Evolutionary conservation across 2,329 filamentous ascomycete species (phyloP), one percentile per base, ranked within the genome.

Genomic region (Pyrenophora teres): DNA sequence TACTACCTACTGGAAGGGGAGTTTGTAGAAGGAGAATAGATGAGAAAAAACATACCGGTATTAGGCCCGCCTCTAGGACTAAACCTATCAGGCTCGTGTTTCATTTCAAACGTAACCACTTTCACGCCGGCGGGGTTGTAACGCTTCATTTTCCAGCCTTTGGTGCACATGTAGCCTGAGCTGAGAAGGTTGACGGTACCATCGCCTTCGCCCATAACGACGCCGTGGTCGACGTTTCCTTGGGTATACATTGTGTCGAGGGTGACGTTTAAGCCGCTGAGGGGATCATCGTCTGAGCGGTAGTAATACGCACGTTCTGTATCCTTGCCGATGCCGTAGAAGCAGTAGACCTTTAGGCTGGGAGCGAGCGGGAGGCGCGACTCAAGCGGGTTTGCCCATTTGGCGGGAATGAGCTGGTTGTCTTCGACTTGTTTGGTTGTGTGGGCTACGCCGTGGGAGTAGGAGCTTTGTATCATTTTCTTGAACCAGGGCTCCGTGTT

Each of bases 381-480:
- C 72, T 97, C 93, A 1, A 97, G 83, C 0, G 94, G 94, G 68
- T 99, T 99, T 55, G 96, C 85, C 94, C 94, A 99, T 70, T 95
- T 99, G 0, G 71, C 62, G 1, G 78, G 78, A n/a, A 78, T 72
- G 30, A 57, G 57, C 45, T 79, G 74, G 59, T 81, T 81, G 44
- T 82, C 85, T 67, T 96, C 88, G 0, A 99, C 91, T 74, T 96
- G 88, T 8, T 82, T 82, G 6, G 78, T 80, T 0, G 89, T 94
- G 56, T 90, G 87, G 0, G 94, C 94, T 21, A 99, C 81, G 10
- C 93, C 94, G 50, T 92, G 88, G 1, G 92, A 97, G 76, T 96
- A 99, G 69, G 86, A 89, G 7, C 79, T 77, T 46, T 83, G 78
- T 9, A 96, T 80, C 69, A 89, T 86, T 27, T 89, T 78, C 54